Conservation (phyloP, 2,329 filamentous ascomycete genomes). For the Pseudogymnoascus verrucosus region DNA sequence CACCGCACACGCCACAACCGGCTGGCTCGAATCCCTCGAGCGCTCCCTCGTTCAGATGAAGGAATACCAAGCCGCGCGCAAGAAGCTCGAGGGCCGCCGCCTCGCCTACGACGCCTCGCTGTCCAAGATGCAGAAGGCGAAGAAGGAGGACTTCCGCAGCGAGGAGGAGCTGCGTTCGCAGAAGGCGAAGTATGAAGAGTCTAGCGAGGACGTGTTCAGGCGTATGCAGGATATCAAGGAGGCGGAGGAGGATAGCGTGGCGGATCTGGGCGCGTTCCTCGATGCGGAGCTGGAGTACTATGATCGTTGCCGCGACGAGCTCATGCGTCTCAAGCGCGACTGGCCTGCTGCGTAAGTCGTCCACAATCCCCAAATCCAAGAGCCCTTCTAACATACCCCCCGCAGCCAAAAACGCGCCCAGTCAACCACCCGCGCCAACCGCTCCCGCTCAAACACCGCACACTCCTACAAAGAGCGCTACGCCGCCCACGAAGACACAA, state of each 20-base stretch:
- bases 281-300: slow-evolving; percentile 88
- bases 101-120: slow-evolving; percentile 86
- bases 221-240: slow-evolving; percentile 97
- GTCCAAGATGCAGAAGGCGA: slow-evolving; percentile 84
- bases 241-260: slow-evolving; percentile 73
- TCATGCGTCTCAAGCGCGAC: slow-evolving; percentile 60
- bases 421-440: slow-evolving; percentile 25
- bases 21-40: slow-evolving; percentile 89
- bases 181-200: slow-evolving; percentile 94
- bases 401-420: background rate
- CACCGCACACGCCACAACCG: slow-evolving; percentile 65
- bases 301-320: slow-evolving; percentile 79
- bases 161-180: slow-evolving; percentile 88
- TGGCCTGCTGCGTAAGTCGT: slow-evolving; percentile 54
- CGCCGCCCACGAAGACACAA: slow-evolving; percentile 43
- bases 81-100: slow-evolving; percentile 86
- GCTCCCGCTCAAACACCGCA: slow-evolving; percentile 48
- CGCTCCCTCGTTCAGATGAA: slow-evolving; percentile 90
- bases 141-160: slow-evolving; percentile 85
- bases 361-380: background rate
- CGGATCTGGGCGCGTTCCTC: slow-evolving; percentile 71
- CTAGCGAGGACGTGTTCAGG: slow-evolving; percentile 81
- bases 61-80: slow-evolving; percentile 90
- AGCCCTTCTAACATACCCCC: slow-evolving; percentile 13
- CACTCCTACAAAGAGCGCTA: slow-evolving; percentile 55